These are phyloP conservation scores for Leptosphaerulina australis DNA, from an alignment of 2,329 filamentous ascomycete genomes.

Conservation along the genomic window DNA sequence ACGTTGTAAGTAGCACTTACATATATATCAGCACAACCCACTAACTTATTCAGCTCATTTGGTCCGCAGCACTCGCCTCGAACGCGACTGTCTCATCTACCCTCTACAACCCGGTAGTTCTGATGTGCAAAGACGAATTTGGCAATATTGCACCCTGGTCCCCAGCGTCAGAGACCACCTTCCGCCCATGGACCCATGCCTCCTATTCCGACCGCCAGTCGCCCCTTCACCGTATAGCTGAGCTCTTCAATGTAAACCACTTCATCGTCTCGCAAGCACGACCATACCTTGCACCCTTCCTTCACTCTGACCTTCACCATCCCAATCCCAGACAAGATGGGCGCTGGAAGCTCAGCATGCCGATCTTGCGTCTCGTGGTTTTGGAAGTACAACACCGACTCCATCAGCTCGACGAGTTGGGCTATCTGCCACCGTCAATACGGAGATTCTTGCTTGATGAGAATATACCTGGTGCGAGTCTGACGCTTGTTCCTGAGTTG, in stretches of 20 bases:
- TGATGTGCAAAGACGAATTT: slow-evolving; percentile 78
- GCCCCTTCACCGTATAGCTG: slow-evolving; percentile 72
- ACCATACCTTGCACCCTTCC: slow-evolving; percentile 85
- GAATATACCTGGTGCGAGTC: slow-evolving; percentile 74
- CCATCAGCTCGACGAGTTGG: slow-evolving; percentile 78
- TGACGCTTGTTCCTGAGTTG: slow-evolving; percentile 84
- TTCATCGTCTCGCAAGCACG: slow-evolving; percentile 93
- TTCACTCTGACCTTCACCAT: slow-evolving; percentile 80
- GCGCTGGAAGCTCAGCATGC: slow-evolving; percentile 63
- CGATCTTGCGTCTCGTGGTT: slow-evolving; percentile 68
- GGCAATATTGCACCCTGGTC: slow-evolving; percentile 78
- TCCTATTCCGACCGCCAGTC: slow-evolving; percentile 70
- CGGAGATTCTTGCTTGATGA: slow-evolving; percentile 83
- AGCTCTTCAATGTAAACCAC: slow-evolving; percentile 92
- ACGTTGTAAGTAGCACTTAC: slow-evolving; percentile 69
- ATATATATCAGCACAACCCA: neutral
- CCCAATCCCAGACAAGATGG: slow-evolving; percentile 66
- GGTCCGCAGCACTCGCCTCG: slow-evolving; percentile 78
- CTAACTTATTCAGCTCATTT: slow-evolving; percentile 66
- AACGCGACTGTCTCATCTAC: slow-evolving; percentile 71
- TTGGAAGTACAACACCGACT: slow-evolving; percentile 82
- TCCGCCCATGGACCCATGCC: slow-evolving; percentile 69
- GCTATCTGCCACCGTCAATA: slow-evolving; percentile 71
- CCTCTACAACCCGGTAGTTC: slow-evolving; percentile 68
- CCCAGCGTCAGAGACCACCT: slow-evolving; percentile 63